A percentile compares a stretch with the other conserved stretches of the same genome.
phyloP scores from a whole-genome alignment of 345 rosid genomes.

The Camelina neglecta region DNA sequence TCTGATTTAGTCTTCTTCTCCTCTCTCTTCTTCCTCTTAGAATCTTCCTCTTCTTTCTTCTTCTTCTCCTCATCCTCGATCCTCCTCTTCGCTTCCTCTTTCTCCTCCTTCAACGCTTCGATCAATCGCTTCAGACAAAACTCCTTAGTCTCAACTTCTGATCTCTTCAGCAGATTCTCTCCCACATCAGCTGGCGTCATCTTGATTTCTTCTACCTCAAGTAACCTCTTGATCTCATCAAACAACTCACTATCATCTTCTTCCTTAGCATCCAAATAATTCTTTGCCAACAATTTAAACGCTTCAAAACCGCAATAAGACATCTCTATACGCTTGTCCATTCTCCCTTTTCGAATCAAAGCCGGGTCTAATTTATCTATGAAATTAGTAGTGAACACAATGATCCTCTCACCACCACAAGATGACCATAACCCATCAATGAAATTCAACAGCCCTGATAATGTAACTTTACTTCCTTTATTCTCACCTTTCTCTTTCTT shows the following conservation, averaged over 20 bases:
- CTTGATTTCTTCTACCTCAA: conserved; percentile 44
- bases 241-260: conserved; percentile 36
- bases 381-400: conserved; percentile 56
- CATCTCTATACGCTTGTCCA: conserved; percentile 55
- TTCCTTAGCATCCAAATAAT: conserved; percentile 44
- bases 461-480: conserved; percentile 47
- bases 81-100: conserved; percentile 35
- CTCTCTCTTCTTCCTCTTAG: conserved; percentile 2
- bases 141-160: conserved; percentile 28
- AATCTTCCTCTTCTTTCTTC: conserved; percentile 28
- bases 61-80: conserved; percentile 34
- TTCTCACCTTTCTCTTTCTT: conserved; percentile 28
- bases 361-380: conserved; percentile 54
- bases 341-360: conserved; percentile 53
- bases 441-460: conserved; percentile 53
- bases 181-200: conserved; percentile 58
- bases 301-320: conserved; percentile 50
- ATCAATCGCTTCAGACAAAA: conserved; percentile 45
- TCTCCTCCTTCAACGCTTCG: conserved; percentile 42
- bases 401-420: conserved; percentile 55
- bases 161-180: conserved; percentile 50
- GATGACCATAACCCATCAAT: conserved; percentile 59
- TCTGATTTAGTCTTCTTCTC: conserved; percentile 10
- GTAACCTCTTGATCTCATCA: conserved; percentile 34
- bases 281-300: conserved; percentile 53